These are phyloP conservation scores for Penicillium manginii DNA, from an alignment of 495 filamentous ascomycete genomes.

Conservation along the genomic window DNA sequence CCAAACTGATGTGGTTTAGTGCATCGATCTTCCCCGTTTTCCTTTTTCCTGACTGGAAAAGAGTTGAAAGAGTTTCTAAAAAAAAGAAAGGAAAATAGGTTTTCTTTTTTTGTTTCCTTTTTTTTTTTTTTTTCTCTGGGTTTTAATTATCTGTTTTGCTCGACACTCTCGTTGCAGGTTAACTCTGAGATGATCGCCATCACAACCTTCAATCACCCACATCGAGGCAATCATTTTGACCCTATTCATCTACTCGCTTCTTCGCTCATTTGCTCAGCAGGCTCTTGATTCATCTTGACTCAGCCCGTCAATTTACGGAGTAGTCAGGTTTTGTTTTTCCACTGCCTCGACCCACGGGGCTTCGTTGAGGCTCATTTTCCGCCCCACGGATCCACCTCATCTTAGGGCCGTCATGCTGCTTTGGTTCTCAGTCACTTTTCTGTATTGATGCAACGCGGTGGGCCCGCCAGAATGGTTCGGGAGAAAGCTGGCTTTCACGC, in stretches of 20 bases:
- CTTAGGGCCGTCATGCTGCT: slow-evolving; percentile 8
- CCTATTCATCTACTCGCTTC: neutral
- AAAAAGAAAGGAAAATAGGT: no score
- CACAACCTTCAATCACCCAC: neutral
- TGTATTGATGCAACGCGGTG: slow-evolving; percentile 19
- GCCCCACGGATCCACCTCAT: slow-evolving; percentile 17
- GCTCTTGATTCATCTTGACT: neutral
- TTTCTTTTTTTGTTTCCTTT: neutral
- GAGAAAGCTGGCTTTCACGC: slow-evolving; percentile 5
- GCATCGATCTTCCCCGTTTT: neutral
- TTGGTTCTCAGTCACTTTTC: slow-evolving; percentile 6
- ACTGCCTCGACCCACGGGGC: slow-evolving; percentile 7
- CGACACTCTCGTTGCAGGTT: neutral
- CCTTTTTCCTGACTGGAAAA: neutral
- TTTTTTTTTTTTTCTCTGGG: neutral
- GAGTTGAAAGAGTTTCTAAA: neutral
- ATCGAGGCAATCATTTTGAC: neutral
- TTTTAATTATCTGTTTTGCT: neutral
- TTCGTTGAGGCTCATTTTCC: slow-evolving; percentile 25
- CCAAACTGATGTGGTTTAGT: slow-evolving; percentile 3
- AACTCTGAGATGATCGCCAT: neutral
- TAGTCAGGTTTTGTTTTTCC: neutral
- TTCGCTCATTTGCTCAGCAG: neutral
- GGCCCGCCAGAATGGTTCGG: slow-evolving; percentile 12
- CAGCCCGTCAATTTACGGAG: neutral